Evolutionary conservation across 805 yeast species (phyloP), one percentile per base, ranked within the genome.

Genomic region (Starmerella apis): DNA sequence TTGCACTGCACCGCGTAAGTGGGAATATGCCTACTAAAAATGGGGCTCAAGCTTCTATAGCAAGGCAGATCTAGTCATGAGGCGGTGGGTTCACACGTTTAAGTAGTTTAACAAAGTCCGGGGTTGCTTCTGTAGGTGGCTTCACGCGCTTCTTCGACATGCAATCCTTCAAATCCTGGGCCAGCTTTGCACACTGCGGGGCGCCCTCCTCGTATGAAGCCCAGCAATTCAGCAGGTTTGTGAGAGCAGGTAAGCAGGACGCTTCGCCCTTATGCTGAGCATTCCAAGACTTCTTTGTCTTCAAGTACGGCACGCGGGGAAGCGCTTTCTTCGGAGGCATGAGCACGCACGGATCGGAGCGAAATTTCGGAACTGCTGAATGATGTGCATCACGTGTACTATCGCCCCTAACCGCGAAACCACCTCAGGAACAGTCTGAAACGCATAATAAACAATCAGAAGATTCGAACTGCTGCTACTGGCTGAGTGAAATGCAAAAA

Each of bases 201-300:
- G 81, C 71, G 53, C 92, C 88, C 66, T 86, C 94, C 44, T 94
- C 90, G 68, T 86, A 84, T 22, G 96, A 84, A 2, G 96, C 94
- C 97, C 97, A 88, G 70, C 97, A 88, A 72, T 83, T 85, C 59
- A 88, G 71, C 65, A 88, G 73, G 43, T 85, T 81, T 1, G 92
- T 80, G 88, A 88, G 84, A 56, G 83, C 69, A 50, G 85, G 86
- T 53, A 79, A 66, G 66, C 96, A 87, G 51, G 85, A 79, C 58
- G 56, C 60, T 27, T 43, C 31, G 24, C 51, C 36, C 35, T 43
- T 28, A 37, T 50, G 51, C 36, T 53, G 52, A 27, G 54, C 53
- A 5, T 48, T 54, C 19, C 51, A 52, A 25, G 49, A 39, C n/a
- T 48, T 48, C 22, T 48, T 49, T 2, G 56, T 54, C 22, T 57